phyloP scores from a whole-genome alignment of 108 stramenopile genomes.

The Parmales sp. region DNA sequence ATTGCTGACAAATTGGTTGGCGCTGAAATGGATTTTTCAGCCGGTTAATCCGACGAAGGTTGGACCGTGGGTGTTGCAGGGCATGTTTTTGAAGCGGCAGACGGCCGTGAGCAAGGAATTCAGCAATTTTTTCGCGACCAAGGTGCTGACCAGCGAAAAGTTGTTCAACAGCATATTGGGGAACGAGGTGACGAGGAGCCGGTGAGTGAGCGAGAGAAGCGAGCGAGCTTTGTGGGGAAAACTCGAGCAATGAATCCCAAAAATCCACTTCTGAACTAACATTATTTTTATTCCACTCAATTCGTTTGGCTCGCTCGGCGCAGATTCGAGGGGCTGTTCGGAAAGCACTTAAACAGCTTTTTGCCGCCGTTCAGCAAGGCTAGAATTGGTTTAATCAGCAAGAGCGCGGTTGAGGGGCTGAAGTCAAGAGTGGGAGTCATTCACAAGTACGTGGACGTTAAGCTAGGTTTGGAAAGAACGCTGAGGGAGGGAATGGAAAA shows the following conservation, averaged over 20 bases:
- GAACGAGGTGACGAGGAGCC: slow-evolving; percentile 48
- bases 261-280: no score
- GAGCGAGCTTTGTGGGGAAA: no score
- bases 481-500: slow-evolving; percentile 70
- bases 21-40: slow-evolving; percentile 87
- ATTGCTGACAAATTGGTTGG: slow-evolving; percentile 79
- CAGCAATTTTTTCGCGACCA: slow-evolving; percentile 64
- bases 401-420: no score
- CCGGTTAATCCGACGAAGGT: slow-evolving; percentile 78
- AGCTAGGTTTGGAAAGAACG: slow-evolving; percentile 61
- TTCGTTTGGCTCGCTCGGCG: no score
- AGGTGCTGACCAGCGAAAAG: slow-evolving; percentile 59
- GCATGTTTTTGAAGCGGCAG: slow-evolving; percentile 79
- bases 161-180: slow-evolving; percentile 64
- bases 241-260: no score
- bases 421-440: slow-evolving; percentile 30
- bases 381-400: no score
- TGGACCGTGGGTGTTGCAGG: slow-evolving; percentile 83
- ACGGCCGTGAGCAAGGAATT: slow-evolving; percentile 72
- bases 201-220: no score
- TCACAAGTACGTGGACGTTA: slow-evolving; percentile 66
- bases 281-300: no score
- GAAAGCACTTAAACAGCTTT: slow-evolving; percentile 47
- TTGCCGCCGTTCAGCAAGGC: no score
- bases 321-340: slow-evolving; percentile 43